Conservation (phyloP, 2,329 filamentous ascomycete species). For the Amesomyces nigricolor region DNA sequence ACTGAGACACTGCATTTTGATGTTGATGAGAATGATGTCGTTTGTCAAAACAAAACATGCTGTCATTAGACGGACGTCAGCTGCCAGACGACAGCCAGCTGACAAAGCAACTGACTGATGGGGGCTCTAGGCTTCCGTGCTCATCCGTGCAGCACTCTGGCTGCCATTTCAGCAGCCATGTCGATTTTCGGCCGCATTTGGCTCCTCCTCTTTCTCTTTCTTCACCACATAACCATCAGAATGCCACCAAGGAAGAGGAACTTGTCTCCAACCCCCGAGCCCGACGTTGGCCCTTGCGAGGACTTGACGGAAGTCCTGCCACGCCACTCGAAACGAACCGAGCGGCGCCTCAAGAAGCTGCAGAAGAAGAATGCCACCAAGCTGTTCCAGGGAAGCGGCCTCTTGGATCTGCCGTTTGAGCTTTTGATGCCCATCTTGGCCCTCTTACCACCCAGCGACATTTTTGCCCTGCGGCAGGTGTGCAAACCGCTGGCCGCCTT, state of each 20-base stretch:
- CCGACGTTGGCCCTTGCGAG: background rate
- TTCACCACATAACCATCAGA: background rate
- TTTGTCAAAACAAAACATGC: too few relatives aligned
- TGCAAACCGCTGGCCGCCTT: slow-evolving; percentile 39
- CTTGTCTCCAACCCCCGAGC: background rate
- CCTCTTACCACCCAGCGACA: slow-evolving; percentile 45
- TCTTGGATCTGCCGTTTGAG: slow-evolving; percentile 49
- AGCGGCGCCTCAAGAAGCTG: slow-evolving; percentile 41
- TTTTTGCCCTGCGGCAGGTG: slow-evolving; percentile 41
- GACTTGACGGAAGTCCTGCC: slow-evolving; percentile 45
- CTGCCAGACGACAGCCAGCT: too few relatives aligned
- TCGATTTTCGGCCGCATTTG: background rate
- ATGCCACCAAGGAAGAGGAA: slow-evolving; percentile 3
- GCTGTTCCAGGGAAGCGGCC: slow-evolving; percentile 25
- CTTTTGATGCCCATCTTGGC: slow-evolving; percentile 44
- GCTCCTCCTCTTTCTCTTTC: background rate
- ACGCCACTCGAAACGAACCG: slow-evolving; percentile 48
- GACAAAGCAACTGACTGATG: too few relatives aligned
- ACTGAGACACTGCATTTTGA: too few relatives aligned
- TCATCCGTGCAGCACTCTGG: background rate
- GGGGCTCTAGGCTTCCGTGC: too few relatives aligned
- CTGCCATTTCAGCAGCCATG: background rate
- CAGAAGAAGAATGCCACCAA: slow-evolving; percentile 34
- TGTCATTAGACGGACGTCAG: too few relatives aligned
- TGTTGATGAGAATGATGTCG: too few relatives aligned